Base-by-base conservation (phyloP, 2,329 filamentous ascomycete genomes). In the Ophiostoma sp. region DNA sequence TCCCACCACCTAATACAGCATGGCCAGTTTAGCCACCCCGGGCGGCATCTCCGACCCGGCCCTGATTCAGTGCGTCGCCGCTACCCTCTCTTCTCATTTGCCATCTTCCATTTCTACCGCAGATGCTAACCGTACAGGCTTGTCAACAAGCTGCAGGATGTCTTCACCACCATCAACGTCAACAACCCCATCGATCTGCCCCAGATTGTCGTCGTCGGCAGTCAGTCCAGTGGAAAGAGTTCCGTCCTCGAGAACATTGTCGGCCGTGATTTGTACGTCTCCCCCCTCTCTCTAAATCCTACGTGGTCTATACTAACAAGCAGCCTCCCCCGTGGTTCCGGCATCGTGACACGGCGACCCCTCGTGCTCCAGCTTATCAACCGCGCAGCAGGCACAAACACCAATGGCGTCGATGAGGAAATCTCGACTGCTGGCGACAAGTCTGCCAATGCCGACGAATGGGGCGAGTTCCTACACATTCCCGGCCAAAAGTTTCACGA, bases 81-180 rank as follows among this genome's bases (percentile, higher is more conserved):
- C 35, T 52, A 11, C 39, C n/a, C 8, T 6, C 27, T 31, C 27
- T 31, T 31, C 27, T 31, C 27, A 31, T 35, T 48, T 23, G n/a
- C 35, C 4, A 10, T 36, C 35, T 39, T 13, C 62, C 17, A n/a
- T 60, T 13, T 2, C 54, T 23, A 31, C 23, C 20, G 52, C 54
- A 17, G 17, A 31, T 31, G 13, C 71, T 71, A 67, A 69, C 69
- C 5, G n/a, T 69, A 73, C 35, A 90, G 87, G 78, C 90, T 98
- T 76, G 95, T 99, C 79, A 99, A 99, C 86, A 98, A 96, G 85
- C 89, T 99, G 67, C 95, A 99, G 80, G 95, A 99, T 92, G 95
- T 99, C 76, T 99, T 99, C 80, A 90, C 94, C 73, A 98, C 95
- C 60, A 95, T 99, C 76, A 95, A 95, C 76, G 95, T 98, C 78